A percentile compares a stretch with the other conserved stretches of the same genome.
phyloP scores from a whole-genome alignment of 352 stramenopile species.

The Elongisporangium senticosum region DNA sequence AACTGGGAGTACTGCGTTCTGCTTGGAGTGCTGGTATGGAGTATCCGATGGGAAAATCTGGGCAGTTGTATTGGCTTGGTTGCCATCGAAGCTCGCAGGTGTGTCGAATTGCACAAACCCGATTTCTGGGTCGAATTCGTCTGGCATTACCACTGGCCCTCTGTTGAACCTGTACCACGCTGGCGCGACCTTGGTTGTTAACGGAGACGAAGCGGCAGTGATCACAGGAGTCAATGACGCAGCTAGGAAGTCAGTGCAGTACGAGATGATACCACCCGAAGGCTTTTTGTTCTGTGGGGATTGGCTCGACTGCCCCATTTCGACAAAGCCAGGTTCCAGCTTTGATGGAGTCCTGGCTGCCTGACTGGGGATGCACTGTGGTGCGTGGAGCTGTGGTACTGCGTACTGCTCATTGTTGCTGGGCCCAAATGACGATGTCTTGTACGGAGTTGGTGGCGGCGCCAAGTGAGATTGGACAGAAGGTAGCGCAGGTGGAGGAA shows the following conservation, averaged over 20 bases:
- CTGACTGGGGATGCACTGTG: neutral
- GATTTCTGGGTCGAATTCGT: neutral
- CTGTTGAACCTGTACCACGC: constrained; percentile 16
- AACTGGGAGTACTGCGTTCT: neutral
- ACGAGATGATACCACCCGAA: constrained; percentile 25
- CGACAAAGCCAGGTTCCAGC: neutral
- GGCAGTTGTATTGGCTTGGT: neutral
- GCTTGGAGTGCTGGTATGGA: neutral
- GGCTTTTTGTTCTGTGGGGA: constrained; percentile 17
- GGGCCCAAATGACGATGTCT: neutral
- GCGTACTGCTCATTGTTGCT: neutral
- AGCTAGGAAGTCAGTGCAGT: constrained; percentile 33
- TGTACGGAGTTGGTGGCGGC: constrained; percentile 4
- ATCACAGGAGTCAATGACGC: constrained; percentile 15
- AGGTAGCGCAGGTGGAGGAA: neutral
- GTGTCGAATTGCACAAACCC: neutral
- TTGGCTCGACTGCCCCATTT: constrained; percentile 3
- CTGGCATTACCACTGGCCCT: neutral
- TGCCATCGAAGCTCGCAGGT: neutral
- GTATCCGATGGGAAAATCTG: neutral
- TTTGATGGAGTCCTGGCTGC: neutral
- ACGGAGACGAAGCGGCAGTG: constrained; percentile 7
- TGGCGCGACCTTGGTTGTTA: constrained; percentile 26
- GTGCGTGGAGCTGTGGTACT: neutral
- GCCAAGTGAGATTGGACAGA: neutral